Conservation (phyloP, 352 stramenopile genomes). For the Peronospora tabacina region DNA sequence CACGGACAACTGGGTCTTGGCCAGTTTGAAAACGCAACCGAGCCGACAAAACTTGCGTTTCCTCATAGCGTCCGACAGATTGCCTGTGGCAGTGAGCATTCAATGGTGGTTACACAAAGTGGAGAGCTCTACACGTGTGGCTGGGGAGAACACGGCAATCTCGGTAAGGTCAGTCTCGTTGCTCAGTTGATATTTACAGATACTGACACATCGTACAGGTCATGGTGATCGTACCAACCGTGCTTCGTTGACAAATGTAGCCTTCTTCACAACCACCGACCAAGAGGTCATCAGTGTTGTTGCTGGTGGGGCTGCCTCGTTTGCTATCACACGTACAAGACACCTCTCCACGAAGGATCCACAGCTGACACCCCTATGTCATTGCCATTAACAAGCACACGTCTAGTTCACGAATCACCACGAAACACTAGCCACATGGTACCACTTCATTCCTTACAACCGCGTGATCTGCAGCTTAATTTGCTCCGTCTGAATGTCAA, state of each 20-base stretch:
- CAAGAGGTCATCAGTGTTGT: conserved; percentile 30
- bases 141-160: conserved; percentile 80
- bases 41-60: conserved; percentile 28
- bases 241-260: conserved; percentile 30
- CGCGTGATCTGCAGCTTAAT: conserved; percentile 42
- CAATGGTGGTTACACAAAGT: conserved; percentile 40
- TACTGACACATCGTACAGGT: conserved; percentile 26
- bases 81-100: conserved; percentile 71
- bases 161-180: conserved; percentile 36
- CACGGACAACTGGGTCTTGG: conserved; percentile 59
- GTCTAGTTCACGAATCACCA: conserved; percentile 13
- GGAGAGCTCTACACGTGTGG: conserved; percentile 70
- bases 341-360: not conserved
- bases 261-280: conserved; percentile 34
- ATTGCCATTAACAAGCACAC: conserved; percentile 7
- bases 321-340: conserved; percentile 30
- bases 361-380: not conserved
- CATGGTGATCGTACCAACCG: conserved; percentile 48
- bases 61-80: conserved; percentile 29
- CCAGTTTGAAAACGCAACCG: conserved; percentile 15
- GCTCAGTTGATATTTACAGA: not conserved
- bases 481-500: conserved; percentile 50
- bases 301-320: conserved; percentile 59
- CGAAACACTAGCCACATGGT: not conserved
- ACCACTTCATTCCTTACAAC: conserved; percentile 21